Conservation (phyloP, 2,329 filamentous ascomycete genomes). For the Talaromyces sp. region DNA sequence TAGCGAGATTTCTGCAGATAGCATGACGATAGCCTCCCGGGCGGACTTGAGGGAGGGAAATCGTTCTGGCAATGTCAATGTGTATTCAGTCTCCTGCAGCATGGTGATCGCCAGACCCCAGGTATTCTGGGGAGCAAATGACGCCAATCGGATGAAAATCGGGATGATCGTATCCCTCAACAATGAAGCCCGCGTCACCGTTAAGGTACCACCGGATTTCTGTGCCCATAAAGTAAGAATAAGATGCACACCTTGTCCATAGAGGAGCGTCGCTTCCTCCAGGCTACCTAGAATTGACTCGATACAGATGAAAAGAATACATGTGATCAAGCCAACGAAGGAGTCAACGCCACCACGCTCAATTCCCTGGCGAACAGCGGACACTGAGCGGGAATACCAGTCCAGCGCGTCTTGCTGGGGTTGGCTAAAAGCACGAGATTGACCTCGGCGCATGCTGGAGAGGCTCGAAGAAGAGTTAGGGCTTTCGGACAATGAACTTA, state of each 20-base stretch:
- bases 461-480: constrained; percentile 19
- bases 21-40: constrained; percentile 28
- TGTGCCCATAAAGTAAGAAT: constrained; percentile 26
- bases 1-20: constrained; percentile 27
- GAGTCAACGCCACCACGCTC: constrained; percentile 27
- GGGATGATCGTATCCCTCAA: constrained; percentile 31
- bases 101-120: constrained; percentile 20
- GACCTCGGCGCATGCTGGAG: neutral
- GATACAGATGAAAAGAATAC: constrained; percentile 37
- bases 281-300: constrained; percentile 30
- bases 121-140: constrained; percentile 22
- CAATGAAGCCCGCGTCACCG: constrained; percentile 21
- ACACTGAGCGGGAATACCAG: constrained; percentile 36
- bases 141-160: constrained; percentile 31
- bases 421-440: constrained; percentile 7
- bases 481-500: constrained; percentile 37
- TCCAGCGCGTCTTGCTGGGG: constrained; percentile 29
- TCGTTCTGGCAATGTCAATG: neutral
- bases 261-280: constrained; percentile 31
- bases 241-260: constrained; percentile 31
- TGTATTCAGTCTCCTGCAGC: constrained; percentile 21
- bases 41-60: constrained; percentile 29
- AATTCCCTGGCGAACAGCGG: constrained; percentile 29
- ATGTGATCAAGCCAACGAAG: constrained; percentile 34
- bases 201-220: constrained; percentile 19